Evolutionary conservation across 768 basidiomycete species (phyloP).

Genomic region (Mycena galopus): DNA sequence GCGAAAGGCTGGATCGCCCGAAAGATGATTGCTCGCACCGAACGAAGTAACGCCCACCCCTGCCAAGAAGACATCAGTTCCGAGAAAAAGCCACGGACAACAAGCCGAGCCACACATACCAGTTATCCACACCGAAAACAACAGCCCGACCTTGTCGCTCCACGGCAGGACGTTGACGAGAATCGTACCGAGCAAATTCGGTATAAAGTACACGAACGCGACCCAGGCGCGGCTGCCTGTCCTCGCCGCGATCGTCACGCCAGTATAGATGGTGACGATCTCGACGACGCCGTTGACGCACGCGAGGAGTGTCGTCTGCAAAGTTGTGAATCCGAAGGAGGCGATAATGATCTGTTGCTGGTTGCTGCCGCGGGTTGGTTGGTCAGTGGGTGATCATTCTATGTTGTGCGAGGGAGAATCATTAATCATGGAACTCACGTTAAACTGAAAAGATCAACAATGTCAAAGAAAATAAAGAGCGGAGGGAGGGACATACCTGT

Average conservation of each 20-base stretch:
- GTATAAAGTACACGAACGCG: background rate
- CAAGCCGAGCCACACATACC: background rate
- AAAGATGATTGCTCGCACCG: background rate
- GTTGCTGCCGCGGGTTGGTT: too few relatives aligned
- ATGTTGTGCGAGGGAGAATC: too few relatives aligned
- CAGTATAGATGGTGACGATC: background rate
- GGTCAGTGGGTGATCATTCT: too few relatives aligned
- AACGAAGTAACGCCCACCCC: background rate
- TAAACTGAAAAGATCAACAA: too few relatives aligned
- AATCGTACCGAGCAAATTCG: background rate
- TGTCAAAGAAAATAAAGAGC: too few relatives aligned
- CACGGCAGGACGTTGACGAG: background rate
- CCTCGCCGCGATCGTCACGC: background rate
- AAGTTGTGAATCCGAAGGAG: background rate
- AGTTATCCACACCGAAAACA: background rate
- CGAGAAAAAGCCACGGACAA: too few relatives aligned
- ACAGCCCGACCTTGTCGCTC: background rate
- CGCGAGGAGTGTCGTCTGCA: background rate
- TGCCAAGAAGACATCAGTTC: background rate
- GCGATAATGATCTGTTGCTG: background rate
- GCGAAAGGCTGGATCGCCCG: background rate
- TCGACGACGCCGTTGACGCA: background rate
- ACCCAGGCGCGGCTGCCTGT: background rate
- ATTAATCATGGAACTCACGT: too few relatives aligned
- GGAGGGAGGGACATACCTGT: background rate